These are phyloP conservation scores for Ziziphus jujuba DNA, from an alignment of 306 rosid genomes.

Conservation along the genomic window DNA sequence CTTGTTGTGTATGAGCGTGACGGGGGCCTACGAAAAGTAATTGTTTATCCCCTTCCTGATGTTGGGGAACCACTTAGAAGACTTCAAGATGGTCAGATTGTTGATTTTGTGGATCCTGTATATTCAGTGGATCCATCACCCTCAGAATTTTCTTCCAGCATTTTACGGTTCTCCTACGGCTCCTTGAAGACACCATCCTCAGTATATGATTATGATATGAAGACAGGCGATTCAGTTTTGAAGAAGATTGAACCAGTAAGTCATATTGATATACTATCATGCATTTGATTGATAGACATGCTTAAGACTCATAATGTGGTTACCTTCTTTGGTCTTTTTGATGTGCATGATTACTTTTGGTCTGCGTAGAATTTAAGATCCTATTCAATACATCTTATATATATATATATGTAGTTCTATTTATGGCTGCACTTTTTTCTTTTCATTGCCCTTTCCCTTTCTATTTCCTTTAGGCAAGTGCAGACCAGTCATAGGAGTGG, in stretches of 20 bases:
- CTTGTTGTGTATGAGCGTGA: conserved; percentile 74
- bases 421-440: background rate
- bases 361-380: background rate
- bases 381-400: background rate
- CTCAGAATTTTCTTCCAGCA: conserved; percentile 67
- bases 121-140: conserved; percentile 56
- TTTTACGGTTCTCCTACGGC: conserved; percentile 76
- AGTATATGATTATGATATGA: conserved; percentile 90
- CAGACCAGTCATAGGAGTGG: too few species aligned
- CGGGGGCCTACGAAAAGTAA: conserved; percentile 75
- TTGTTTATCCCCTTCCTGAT: conserved; percentile 65
- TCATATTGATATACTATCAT: conserved; percentile 23
- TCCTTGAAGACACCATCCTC: conserved; percentile 84
- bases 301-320: background rate
- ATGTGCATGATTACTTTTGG: background rate
- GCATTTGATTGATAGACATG: conserved; percentile 8
- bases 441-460: too few species aligned
- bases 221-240: conserved; percentile 55
- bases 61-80: conserved; percentile 58
- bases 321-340: background rate
- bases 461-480: background rate
- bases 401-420: too few species aligned
- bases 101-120: conserved; percentile 69
- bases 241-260: conserved; percentile 84
- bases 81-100: conserved; percentile 60